Evolutionary conservation across 2,329 filamentous ascomycete species (phyloP).

Genomic region (Blastomyces gilchristii): DNA sequence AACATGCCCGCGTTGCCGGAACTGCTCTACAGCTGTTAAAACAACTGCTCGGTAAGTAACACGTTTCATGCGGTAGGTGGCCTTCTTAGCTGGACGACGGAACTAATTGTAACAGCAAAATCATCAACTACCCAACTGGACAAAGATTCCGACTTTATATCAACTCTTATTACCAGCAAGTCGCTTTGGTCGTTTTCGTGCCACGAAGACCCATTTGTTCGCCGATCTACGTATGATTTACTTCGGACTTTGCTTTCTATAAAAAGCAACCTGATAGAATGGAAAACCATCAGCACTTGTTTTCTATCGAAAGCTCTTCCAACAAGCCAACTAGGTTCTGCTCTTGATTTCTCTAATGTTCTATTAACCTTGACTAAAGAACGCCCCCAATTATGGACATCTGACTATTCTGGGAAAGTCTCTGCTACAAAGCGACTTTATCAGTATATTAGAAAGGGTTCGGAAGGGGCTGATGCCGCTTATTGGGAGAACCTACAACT

Average conservation of each 20-base stretch:
- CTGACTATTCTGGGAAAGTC: constrained; percentile 49
- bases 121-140: constrained; percentile 42
- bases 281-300: constrained; percentile 56
- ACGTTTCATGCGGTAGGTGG: not conserved
- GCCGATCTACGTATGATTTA: constrained; percentile 48
- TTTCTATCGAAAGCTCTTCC: constrained; percentile 67
- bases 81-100: not conserved
- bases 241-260: constrained; percentile 42
- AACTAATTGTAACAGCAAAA: constrained; percentile 21
- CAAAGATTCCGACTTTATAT: constrained; percentile 53
- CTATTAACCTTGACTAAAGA: constrained; percentile 55
- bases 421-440: constrained; percentile 50
- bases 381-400: constrained; percentile 64
- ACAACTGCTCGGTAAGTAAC: constrained; percentile 40
- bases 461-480: constrained; percentile 59
- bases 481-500: constrained; percentile 63
- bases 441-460: constrained; percentile 70
- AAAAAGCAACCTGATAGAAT: constrained; percentile 43
- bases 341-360: constrained; percentile 58
- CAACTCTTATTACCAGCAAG: constrained; percentile 54
- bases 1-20: constrained; percentile 69
- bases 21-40: constrained; percentile 48
- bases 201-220: constrained; percentile 47
- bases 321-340: constrained; percentile 62
- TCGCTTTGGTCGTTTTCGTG: constrained; percentile 51